Evolutionary conservation across 2,329 filamentous ascomycete genomes (phyloP).

Genomic region (Diplodia seriata): DNA sequence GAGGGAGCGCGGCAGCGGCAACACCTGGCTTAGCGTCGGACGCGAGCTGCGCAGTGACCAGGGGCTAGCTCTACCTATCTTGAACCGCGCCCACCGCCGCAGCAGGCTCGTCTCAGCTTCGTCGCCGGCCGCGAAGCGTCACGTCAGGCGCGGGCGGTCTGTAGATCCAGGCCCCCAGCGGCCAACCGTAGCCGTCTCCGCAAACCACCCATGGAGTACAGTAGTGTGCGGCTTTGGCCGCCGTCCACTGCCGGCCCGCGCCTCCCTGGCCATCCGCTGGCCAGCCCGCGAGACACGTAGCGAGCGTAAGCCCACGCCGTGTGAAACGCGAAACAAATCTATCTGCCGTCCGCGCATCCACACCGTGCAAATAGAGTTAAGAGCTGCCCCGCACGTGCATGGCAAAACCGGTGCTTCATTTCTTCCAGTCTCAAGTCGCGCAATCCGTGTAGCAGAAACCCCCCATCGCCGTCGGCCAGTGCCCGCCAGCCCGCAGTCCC

Average conservation of each 20-base stretch:
- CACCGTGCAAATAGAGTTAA: constrained; percentile 14
- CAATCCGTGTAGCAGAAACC: constrained; percentile 9
- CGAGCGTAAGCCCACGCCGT: constrained; percentile 12
- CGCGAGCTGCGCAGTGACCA: constrained; percentile 2
- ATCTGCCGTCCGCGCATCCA: constrained; percentile 12
- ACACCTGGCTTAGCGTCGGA: constrained; percentile 12
- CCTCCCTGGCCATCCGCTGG: constrained; percentile 22
- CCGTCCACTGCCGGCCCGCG: constrained; percentile 9
- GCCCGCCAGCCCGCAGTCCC: neutral
- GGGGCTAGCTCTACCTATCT: constrained; percentile 6
- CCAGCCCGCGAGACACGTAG: constrained; percentile 25
- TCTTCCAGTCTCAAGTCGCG: constrained; percentile 9
- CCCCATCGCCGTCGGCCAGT: neutral
- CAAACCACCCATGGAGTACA: neutral
- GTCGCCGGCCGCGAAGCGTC: neutral
- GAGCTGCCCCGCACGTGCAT: constrained; percentile 14
- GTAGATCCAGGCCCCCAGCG: neutral
- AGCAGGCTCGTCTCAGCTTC: constrained; percentile 21
- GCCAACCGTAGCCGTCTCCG: constrained; percentile 11
- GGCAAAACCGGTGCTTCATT: constrained; percentile 25
- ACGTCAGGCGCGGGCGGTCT: too few species aligned
- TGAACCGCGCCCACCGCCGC: constrained; percentile 16
- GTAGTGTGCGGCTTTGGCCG: constrained; percentile 19
- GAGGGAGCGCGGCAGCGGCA: constrained; percentile 1
- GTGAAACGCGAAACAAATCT: constrained; percentile 29